phyloP scores from a whole-genome alignment of 164 flowering plant genomes.

The Kalanchoe fedtschenkoi region DNA sequence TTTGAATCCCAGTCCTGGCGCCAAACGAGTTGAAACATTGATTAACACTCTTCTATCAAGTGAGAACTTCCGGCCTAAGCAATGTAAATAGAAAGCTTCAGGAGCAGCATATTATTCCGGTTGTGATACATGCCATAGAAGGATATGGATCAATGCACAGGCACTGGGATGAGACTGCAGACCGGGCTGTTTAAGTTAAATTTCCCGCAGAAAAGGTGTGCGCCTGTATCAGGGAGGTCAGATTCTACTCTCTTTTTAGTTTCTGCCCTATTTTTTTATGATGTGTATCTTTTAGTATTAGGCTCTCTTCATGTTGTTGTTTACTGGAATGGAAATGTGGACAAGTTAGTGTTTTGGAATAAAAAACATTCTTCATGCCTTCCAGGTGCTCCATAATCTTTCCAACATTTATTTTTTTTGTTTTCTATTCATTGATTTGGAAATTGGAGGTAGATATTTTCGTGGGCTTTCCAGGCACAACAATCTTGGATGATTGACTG shows the following conservation, averaged over 20 bases:
- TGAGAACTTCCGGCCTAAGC: constrained; percentile 70
- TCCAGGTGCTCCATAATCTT: too few relatives aligned
- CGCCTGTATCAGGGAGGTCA: not conserved
- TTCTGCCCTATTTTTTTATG: not conserved
- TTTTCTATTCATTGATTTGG: too few relatives aligned
- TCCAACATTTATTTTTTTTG: too few relatives aligned
- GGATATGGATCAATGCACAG: not conserved
- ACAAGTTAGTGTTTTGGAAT: too few relatives aligned
- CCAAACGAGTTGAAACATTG: constrained; percentile 41
- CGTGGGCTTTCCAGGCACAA: too few relatives aligned
- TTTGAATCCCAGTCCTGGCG: constrained; percentile 46
- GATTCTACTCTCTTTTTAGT: not conserved
- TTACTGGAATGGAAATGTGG: too few relatives aligned
- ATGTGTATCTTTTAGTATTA: not conserved
- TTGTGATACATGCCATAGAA: not conserved
- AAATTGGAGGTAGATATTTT: too few relatives aligned
- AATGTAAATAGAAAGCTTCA: constrained; percentile 42
- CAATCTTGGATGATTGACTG: too few relatives aligned
- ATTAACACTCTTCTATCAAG: constrained; percentile 50
- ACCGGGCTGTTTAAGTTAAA: not conserved
- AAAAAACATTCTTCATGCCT: too few relatives aligned
- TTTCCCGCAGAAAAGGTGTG: not conserved
- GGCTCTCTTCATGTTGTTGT: not conserved
- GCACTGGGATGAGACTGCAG: not conserved
- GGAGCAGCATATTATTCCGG: not conserved